Percentiles rank a stretch among this genome's conserved stretches.
These are phyloP conservation scores for Colletotrichum euphorbiae DNA, from an alignment of 2,329 filamentous ascomycete species.

Conservation along the genomic window DNA sequence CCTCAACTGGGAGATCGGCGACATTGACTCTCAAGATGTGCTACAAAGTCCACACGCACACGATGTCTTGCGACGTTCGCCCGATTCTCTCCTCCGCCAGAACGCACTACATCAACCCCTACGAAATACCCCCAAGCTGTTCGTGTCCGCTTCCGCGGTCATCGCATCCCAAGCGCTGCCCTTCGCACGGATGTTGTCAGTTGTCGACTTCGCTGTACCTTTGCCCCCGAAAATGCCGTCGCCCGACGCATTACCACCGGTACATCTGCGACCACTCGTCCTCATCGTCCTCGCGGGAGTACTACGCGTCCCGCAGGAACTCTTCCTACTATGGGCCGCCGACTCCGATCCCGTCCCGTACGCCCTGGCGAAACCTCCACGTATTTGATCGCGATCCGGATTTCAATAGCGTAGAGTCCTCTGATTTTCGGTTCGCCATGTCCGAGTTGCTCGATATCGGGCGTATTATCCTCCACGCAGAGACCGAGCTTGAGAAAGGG, in stretches of 20 bases:
- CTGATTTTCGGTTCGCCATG: slow-evolving; percentile 18
- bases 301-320: slow-evolving; percentile 41
- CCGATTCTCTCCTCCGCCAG: slow-evolving; percentile 45
- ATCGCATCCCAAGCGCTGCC: slow-evolving; percentile 40
- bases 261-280: background rate
- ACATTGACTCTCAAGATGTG: slow-evolving; percentile 30
- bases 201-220: slow-evolving; percentile 31
- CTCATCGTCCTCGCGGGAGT: background rate
- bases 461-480: slow-evolving; percentile 15
- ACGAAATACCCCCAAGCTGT: slow-evolving; percentile 42
- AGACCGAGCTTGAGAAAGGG: slow-evolving; percentile 23
- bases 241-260: slow-evolving; percentile 20
- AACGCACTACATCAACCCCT: slow-evolving; percentile 43
- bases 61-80: slow-evolving; percentile 46
- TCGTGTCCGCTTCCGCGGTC: slow-evolving; percentile 32
- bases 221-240: slow-evolving; percentile 38
- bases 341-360: background rate
- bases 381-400: slow-evolving; percentile 32
- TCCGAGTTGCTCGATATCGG: slow-evolving; percentile 31
- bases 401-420: slow-evolving; percentile 17
- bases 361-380: slow-evolving; percentile 13
- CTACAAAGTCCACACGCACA: slow-evolving; percentile 44
- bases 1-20: too few relatives aligned
- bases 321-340: slow-evolving; percentile 24
- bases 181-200: slow-evolving; percentile 46